phyloP scores from a whole-genome alignment of 176 grass and related monocot species.

The Pontederia paniculata region DNA sequence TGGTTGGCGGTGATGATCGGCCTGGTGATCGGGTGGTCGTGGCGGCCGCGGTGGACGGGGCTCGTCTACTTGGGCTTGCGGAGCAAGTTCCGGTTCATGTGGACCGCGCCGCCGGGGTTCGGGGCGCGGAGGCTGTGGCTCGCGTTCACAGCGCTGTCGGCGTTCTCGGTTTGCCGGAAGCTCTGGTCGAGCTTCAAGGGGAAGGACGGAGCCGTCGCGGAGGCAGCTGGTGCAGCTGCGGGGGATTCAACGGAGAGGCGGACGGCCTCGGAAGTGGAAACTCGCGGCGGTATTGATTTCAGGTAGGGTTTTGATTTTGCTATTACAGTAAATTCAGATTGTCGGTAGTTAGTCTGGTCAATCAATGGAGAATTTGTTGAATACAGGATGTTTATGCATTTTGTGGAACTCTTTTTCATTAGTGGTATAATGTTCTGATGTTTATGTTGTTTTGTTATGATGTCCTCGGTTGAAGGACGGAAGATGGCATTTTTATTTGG shows the following conservation, averaged over 20 bases:
- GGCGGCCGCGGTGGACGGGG: slow-evolving; percentile 89
- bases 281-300: not conserved
- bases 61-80: slow-evolving; percentile 73
- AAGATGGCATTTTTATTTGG: too few species aligned
- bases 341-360: too few species aligned
- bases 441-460: too few species aligned
- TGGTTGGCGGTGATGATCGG: slow-evolving; percentile 98
- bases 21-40: slow-evolving; percentile 72
- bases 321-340: too few species aligned
- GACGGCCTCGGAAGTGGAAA: not conserved
- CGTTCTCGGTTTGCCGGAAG: slow-evolving; percentile 67
- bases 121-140: slow-evolving; percentile 83
- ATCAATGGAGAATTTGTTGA: too few species aligned
- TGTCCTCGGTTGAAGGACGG: too few species aligned
- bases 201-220: slow-evolving; percentile 3
- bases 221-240: not conserved
- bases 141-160: slow-evolving; percentile 91
- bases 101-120: slow-evolving; percentile 59
- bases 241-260: not conserved
- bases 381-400: too few species aligned
- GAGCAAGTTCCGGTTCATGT: slow-evolving; percentile 56
- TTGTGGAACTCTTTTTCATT: too few species aligned
- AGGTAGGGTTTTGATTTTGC: slow-evolving; percentile 9
- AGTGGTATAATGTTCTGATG: too few species aligned
- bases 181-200: slow-evolving; percentile 32